These are phyloP conservation scores for Fragilariopsis cylindrus DNA, from an alignment of 108 stramenopile genomes.

Conservation along the genomic window DNA sequence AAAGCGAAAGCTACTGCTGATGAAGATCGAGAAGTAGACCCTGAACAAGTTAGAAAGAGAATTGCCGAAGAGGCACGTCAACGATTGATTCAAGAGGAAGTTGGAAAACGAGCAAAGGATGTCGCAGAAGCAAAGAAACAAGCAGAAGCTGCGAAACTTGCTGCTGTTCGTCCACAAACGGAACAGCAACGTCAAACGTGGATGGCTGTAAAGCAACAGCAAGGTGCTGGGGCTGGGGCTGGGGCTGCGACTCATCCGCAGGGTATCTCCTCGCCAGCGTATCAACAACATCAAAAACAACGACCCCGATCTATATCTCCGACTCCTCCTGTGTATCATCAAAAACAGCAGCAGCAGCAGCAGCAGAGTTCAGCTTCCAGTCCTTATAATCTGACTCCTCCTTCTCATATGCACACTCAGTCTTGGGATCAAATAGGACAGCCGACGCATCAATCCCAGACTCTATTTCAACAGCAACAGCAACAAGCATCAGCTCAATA, in stretches of 20 bases:
- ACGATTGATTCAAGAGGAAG: conserved; percentile 14
- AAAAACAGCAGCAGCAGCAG: conserved; percentile 40
- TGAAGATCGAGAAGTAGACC: background rate
- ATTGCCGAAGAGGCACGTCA: conserved; percentile 30
- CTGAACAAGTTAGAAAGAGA: conserved; percentile 11
- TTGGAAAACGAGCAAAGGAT: background rate
- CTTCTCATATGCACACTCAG: background rate
- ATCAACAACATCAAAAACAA: conserved; percentile 42
- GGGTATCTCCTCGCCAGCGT: background rate
- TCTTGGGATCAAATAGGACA: background rate
- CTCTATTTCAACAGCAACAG: background rate
- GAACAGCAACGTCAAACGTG: background rate
- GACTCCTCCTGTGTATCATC: conserved; percentile 34
- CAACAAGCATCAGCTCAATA: background rate
- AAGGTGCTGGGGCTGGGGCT: background rate
- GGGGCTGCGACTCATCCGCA: background rate
- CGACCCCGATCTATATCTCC: conserved; percentile 20
- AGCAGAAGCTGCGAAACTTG: background rate
- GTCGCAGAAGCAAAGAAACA: too few relatives aligned
- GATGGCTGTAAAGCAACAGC: background rate
- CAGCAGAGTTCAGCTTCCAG: conserved; percentile 22
- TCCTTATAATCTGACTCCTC: background rate
- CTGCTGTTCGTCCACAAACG: conserved; percentile 4
- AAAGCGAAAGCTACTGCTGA: background rate
- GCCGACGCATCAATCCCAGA: background rate